phyloP scores from a whole-genome alignment of 164 flowering plant species.

The Euptelea pleiosperma region DNA sequence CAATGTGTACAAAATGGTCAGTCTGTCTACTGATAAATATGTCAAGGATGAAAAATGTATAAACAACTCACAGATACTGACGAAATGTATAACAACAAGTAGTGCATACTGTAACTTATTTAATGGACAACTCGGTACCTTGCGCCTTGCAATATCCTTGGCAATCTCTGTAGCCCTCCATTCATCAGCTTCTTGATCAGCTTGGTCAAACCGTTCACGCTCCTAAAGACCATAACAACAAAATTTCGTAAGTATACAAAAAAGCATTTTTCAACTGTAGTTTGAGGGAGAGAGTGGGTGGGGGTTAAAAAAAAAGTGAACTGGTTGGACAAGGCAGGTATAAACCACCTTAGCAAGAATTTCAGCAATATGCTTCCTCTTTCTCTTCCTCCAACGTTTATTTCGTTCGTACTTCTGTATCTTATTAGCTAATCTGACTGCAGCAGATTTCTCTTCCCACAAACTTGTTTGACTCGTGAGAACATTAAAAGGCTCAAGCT shows the following conservation, averaged over 20 bases:
- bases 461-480: constrained; percentile 46
- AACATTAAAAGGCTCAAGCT: constrained; percentile 68
- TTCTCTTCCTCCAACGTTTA: constrained; percentile 79
- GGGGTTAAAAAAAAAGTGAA: not conserved
- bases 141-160: constrained; percentile 77
- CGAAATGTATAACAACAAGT: too few species aligned
- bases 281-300: not conserved
- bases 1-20: too few species aligned
- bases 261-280: not conserved
- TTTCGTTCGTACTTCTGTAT: constrained; percentile 62
- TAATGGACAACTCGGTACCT: constrained; percentile 40
- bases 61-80: too few species aligned
- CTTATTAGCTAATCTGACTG: constrained; percentile 50
- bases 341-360: constrained; percentile 49
- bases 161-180: constrained; percentile 97
- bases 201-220: constrained; percentile 60
- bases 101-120: not conserved
- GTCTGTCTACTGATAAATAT: too few species aligned
- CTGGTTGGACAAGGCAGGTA: not conserved
- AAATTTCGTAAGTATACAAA: constrained; percentile 1
- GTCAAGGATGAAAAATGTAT: too few species aligned
- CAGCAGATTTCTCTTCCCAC: constrained; percentile 90
- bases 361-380: constrained; percentile 67
- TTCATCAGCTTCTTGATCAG: constrained; percentile 86
- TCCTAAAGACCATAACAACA: constrained; percentile 42